phyloP scores from a whole-genome alignment of 441 rosid genomes.

The Populus tomentosa region DNA sequence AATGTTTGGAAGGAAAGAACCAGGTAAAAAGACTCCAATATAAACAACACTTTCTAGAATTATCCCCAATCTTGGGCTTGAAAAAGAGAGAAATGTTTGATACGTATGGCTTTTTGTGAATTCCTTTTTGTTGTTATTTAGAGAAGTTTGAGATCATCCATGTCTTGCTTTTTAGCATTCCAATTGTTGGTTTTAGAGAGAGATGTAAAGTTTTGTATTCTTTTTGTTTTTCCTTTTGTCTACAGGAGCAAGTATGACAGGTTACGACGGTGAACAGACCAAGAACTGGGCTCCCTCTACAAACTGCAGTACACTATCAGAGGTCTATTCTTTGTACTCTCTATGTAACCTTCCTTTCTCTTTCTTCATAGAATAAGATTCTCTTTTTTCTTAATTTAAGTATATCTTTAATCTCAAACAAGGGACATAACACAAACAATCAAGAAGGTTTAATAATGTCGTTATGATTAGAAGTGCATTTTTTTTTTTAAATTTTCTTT shows the following conservation, averaged over 20 bases:
- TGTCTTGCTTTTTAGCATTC: conserved; percentile 3
- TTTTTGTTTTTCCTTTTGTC: conserved; percentile 37
- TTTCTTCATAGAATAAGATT: background rate
- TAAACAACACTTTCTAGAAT: background rate
- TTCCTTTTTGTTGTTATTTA: conserved; percentile 21
- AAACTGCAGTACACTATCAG: conserved; percentile 61
- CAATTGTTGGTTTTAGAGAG: conserved; percentile 18
- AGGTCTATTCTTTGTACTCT: conserved; percentile 41
- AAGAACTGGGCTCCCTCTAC: conserved; percentile 62
- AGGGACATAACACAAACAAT: background rate
- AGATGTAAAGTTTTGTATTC: conserved; percentile 26
- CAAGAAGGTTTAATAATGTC: conserved; percentile 14
- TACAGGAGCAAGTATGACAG: conserved; percentile 46
- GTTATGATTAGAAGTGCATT: conserved; percentile 31
- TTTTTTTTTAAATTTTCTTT: conserved; percentile 13
- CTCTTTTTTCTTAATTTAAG: background rate
- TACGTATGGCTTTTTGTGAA: conserved; percentile 16
- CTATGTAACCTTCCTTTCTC: conserved; percentile 3
- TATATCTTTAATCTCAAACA: background rate
- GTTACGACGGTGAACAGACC: conserved; percentile 62
- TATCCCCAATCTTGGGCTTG: background rate
- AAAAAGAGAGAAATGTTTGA: background rate
- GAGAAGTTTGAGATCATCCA: conserved; percentile 1
- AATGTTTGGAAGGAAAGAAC: conserved; percentile 47
- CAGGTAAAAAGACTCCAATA: conserved; percentile 26